phyloP scores from a whole-genome alignment of 192 early-diverging fungal species.

The Dissophora ornata region DNA sequence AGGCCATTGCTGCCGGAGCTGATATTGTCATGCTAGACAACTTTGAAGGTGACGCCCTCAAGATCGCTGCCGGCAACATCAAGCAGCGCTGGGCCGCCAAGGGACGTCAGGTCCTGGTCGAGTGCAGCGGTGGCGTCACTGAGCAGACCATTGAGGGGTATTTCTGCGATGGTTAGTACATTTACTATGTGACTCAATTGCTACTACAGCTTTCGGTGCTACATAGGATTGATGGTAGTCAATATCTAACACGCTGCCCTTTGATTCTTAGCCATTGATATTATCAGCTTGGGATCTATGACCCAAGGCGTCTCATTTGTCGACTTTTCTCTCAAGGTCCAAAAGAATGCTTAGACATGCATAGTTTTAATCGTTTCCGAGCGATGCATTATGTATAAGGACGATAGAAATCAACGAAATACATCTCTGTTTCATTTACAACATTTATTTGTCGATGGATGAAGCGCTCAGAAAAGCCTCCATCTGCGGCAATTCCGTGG shows the following conservation, averaged over 20 bases:
- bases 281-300: constrained; percentile 92
- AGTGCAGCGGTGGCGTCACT: constrained; percentile 96
- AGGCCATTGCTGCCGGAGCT: constrained; percentile 95
- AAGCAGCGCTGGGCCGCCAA: constrained; percentile 76
- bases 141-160: constrained; percentile 83
- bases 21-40: constrained; percentile 99
- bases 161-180: constrained; percentile 82
- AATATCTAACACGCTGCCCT: too few relatives aligned
- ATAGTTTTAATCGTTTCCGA: too few relatives aligned
- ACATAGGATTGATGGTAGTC: too few relatives aligned
- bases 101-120: constrained; percentile 81
- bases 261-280: constrained; percentile 85
- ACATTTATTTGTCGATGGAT: constrained; percentile 1
- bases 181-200: too few relatives aligned
- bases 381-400: neutral
- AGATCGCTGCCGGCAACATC: constrained; percentile 73
- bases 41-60: constrained; percentile 78
- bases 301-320: constrained; percentile 96
- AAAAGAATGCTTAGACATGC: constrained; percentile 27
- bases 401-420: too few relatives aligned
- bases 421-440: too few relatives aligned
- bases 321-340: constrained; percentile 97
- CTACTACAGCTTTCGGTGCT: too few relatives aligned
- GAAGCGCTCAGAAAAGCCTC: neutral
- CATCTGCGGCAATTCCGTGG: neutral